phyloP scores from a whole-genome alignment of 305 asterid species.

The Striga hermonthica region DNA sequence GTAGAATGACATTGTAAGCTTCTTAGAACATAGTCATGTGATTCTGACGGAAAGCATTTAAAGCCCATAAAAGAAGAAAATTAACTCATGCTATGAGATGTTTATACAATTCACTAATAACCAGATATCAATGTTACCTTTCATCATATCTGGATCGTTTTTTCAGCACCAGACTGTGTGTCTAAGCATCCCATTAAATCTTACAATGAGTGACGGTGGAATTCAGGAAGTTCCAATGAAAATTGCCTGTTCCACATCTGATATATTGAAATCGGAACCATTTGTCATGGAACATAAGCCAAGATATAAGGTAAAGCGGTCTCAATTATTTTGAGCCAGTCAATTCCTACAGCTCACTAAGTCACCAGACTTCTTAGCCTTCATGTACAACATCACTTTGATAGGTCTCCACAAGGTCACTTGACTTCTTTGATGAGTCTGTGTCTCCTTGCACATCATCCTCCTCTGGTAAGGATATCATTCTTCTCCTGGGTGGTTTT shows the following conservation, averaged over 20 bases:
- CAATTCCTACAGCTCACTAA: slow-evolving; percentile 30
- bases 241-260: slow-evolving; percentile 30
- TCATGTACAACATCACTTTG: slow-evolving; percentile 35
- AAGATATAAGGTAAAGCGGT: slow-evolving; percentile 22
- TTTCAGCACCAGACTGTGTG: slow-evolving; percentile 36
- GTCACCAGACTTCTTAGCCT: slow-evolving; percentile 28
- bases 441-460: slow-evolving; percentile 39
- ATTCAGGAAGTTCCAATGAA: slow-evolving; percentile 39
- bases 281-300: slow-evolving; percentile 24
- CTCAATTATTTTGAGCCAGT: slow-evolving; percentile 25
- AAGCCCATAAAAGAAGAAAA: slow-evolving; percentile 1
- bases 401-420: slow-evolving; percentile 39
- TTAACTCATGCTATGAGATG: slow-evolving; percentile 5
- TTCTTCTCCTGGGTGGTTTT: slow-evolving; percentile 58
- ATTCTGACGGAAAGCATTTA: background rate
- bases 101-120: slow-evolving; percentile 2
- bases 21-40: slow-evolving; percentile 3
- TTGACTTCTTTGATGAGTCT: slow-evolving; percentile 37
- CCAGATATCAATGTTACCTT: slow-evolving; percentile 40
- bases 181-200: slow-evolving; percentile 39
- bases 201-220: slow-evolving; percentile 39
- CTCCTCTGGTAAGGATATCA: slow-evolving; percentile 68
- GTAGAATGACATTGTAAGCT: background rate
- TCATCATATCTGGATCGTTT: slow-evolving; percentile 38
- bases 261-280: slow-evolving; percentile 30